Percentiles rank a stretch among this genome's conserved stretches.
phyloP scores from a whole-genome alignment of 768 basidiomycete genomes.

The Naganishia randhawae region DNA sequence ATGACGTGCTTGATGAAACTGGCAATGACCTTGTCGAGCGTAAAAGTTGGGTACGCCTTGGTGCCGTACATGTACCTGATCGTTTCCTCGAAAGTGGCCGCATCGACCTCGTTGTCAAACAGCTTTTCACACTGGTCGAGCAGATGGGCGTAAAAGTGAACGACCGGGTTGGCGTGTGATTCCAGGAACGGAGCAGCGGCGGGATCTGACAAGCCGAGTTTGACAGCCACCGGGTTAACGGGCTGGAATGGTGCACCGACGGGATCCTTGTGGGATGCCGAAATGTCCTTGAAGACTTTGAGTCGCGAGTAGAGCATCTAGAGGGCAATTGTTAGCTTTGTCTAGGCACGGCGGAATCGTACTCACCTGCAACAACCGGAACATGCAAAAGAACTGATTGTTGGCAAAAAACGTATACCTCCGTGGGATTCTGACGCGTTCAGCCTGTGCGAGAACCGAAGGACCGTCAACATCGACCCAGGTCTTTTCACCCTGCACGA shows the following conservation, averaged over 20 bases:
- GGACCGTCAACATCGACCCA: constrained; percentile 48
- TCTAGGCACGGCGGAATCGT: not conserved
- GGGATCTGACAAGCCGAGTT: constrained; percentile 75
- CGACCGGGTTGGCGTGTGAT: constrained; percentile 54
- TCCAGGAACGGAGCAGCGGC: constrained; percentile 44
- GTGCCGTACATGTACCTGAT: constrained; percentile 66
- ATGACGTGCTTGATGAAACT: constrained; percentile 93
- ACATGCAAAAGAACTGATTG: constrained; percentile 82
- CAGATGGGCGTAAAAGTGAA: constrained; percentile 80
- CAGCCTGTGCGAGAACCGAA: constrained; percentile 35
- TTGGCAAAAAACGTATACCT: constrained; percentile 71
- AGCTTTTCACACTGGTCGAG: constrained; percentile 86
- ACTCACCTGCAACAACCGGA: constrained; percentile 83
- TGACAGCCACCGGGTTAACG: constrained; percentile 68
- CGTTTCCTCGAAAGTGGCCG: constrained; percentile 87
- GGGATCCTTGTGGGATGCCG: constrained; percentile 62
- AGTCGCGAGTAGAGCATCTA: constrained; percentile 87
- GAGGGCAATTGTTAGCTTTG: constrained; percentile 11
- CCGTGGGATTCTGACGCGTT: constrained; percentile 29
- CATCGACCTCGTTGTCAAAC: constrained; percentile 90
- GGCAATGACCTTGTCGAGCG: constrained; percentile 84
- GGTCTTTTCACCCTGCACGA: constrained; percentile 45
- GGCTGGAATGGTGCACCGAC: constrained; percentile 52
- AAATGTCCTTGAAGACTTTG: constrained; percentile 72
- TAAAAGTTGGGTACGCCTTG: constrained; percentile 87